Evolutionary conservation across 2,329 filamentous ascomycete genomes (phyloP).

Genomic region (Aspergillus nomiae): DNA sequence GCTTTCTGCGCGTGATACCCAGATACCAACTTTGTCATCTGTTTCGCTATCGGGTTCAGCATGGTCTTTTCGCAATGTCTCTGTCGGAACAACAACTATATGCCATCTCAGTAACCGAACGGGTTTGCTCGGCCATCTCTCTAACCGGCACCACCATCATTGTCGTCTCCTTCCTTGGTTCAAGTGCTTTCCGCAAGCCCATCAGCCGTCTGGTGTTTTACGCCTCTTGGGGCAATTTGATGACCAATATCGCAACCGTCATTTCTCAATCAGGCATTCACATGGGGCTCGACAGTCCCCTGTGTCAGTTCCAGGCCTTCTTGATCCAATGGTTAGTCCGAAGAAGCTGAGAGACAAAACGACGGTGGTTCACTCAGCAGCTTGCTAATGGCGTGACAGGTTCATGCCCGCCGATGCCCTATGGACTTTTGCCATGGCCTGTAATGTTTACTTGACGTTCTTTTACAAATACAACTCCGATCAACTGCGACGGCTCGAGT

Average conservation of each 20-base stretch:
- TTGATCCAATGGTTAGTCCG: constrained; percentile 77
- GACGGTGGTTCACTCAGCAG: not conserved
- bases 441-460: constrained; percentile 81
- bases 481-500: constrained; percentile 67
- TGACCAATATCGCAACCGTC: constrained; percentile 74
- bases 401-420: constrained; percentile 76
- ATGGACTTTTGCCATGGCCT: constrained; percentile 80
- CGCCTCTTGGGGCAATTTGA: constrained; percentile 77
- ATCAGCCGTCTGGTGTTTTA: constrained; percentile 85
- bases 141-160: constrained; percentile 71
- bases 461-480: constrained; percentile 70
- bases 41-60: not conserved
- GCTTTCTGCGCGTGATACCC: not conserved
- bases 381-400: constrained; percentile 48
- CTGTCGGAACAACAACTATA: constrained; percentile 44
- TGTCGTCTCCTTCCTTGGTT: constrained; percentile 69
- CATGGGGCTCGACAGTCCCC: constrained; percentile 50
- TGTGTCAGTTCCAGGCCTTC: constrained; percentile 77
- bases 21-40: not conserved
- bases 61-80: constrained; percentile 28
- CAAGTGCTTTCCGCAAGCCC: constrained; percentile 75
- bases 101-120: constrained; percentile 65
- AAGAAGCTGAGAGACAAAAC: not conserved
- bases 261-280: constrained; percentile 66
- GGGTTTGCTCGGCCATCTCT: constrained; percentile 70